Base-by-base conservation (phyloP, 2,329 filamentous ascomycete genomes). In the Diaporthe citrichinensis region DNA sequence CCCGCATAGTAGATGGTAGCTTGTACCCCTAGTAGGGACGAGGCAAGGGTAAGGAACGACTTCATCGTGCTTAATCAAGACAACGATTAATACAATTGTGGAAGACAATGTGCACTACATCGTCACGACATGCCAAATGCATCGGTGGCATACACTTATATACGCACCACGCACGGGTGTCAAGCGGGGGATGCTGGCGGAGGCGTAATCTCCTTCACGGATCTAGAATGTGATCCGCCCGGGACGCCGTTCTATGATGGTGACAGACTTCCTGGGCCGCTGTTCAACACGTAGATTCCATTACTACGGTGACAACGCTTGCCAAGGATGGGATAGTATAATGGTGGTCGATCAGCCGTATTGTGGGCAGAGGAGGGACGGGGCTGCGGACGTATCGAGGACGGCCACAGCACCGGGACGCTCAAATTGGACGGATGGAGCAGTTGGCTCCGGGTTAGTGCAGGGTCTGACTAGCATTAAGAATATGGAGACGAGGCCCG, bases 1-100 rank as follows among this genome's bases (percentile, higher is more conserved):
- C 86, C 86, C 25, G 86, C 86, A 78, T 87, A 88, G 78, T 84
- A 87, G 77, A 88, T 87, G 2, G 85, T 87, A 8, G 85, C 85
- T 31, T 83, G 83, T 28, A 78, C 83, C 73, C 79, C 76, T 17
- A 80, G 77, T 65, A 81, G 76, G 67, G 78, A 62, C 9, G 76
- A 75, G 34, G 76, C 76, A 46, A 72, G 76, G 7, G 76, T 53
- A 10, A 79, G 75, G 15, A 76, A 68, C 23, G 76, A 73, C 76
- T 77, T 81, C 81, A 82, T 82, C n/a, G 23, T 76, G 74, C 49
- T 20, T 41, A 53, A 15, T 65, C 28, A 68, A 34, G 46, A 68
- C 31, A 25, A 49, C 28, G 28, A 53, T 20, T 17, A 39, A 49
- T 53, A 36, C 31, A 49, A 20, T 23, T 25, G 46, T 65, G 28